Base-by-base conservation (phyloP, 2,329 filamentous ascomycete genomes). In the Colletotrichum sp. region DNA sequence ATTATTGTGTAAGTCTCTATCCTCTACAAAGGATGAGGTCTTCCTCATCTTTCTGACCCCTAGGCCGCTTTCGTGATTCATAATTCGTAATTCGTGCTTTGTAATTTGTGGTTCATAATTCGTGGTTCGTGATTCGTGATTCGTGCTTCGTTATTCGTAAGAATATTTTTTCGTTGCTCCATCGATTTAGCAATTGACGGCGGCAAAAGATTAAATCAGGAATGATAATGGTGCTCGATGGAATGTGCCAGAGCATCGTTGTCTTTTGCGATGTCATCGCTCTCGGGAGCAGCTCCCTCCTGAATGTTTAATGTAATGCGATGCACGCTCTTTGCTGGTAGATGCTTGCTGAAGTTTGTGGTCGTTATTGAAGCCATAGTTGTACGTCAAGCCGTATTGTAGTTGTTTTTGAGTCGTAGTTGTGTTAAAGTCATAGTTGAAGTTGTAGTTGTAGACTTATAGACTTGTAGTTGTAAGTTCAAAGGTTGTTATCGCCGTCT, bases 161-260 rank as follows among this genome's bases (percentile, higher is more conserved):
- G 12, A 2, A 6, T 1, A 22, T 52, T 12, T 0, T 2, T 22
- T 1, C 2, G 11, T 52, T 52, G 44, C 44, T 22, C 44, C 11
- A 12, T 52, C 44, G 44, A 13, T 4, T 0, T 22, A 52, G 44
- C 1, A 22, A 6, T 52, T 1, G 44, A 22, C 44, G 2, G 11
- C n/a, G n/a, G 6, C 0, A 32, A 19, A 44, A 13, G n/a, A 12
- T 49, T 22, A 0, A 52, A 22, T 4, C n/a, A 13, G n/a, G n/a
- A 52, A n/a, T 11, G 19, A 3, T 4, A 4, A 52, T 22, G 44
- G 6, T 52, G 2, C 44, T 52, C 44, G 7, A 13, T 8, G 12
- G 44, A 52, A 22, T 22, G n/a, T 2, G n/a, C 13, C 6, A 22
- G 44, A 52, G 1, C 44, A 0, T 52, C 1, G 19, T 12, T 11